Base-by-base conservation (phyloP, 192 early-diverging fungal species). In the Piromyces sp. region DNA sequence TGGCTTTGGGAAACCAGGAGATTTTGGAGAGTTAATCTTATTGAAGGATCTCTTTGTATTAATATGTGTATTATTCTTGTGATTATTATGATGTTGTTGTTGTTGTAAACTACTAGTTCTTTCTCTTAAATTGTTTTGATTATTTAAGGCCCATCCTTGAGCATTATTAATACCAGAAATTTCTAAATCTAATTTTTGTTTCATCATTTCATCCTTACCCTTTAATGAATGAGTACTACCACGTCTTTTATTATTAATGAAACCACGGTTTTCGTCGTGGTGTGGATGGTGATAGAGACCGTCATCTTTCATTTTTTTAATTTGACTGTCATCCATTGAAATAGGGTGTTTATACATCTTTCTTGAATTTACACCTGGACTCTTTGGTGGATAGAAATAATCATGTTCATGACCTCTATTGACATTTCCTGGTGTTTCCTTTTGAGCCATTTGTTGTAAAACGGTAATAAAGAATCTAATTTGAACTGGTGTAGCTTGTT, bases 401-500 rank as follows among this genome's bases (percentile, higher is more conserved):
- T 28, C 26, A 68, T 26, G 26, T 13, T 38, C 14, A 2, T 68
- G 19, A 68, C 51, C 51, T n/a, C n/a, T 68, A 68, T 68, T 26
- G 22, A 51, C 42, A 68, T 68, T 68, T 68, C 51, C 51, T 68
- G 51, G 51, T 9, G 94, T 90, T 82, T 97, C 95, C 79, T 90
- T 92, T 86, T 93, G 91, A n/a, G 94, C 93, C 93, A 96, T 93
- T 83, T 96, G 94, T 86, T 96, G 94, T 82, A 98, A 85, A 2
- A 97, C 95, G 9, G 95, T 95, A 80, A 96, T 95, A 79, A 98
- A 94, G 84, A 98, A 98, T 30, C 96, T 92, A 82, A 96, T 92
- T 87, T 98, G 97, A 80, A 98, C 92, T 80, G 91, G 94, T 26
- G 93, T 94, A 15, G 94, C 92, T 87, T 95, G 92, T 86, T 97